phyloP scores from a whole-genome alignment of 257 asterid species.

The Thymus quinquecostatus region DNA sequence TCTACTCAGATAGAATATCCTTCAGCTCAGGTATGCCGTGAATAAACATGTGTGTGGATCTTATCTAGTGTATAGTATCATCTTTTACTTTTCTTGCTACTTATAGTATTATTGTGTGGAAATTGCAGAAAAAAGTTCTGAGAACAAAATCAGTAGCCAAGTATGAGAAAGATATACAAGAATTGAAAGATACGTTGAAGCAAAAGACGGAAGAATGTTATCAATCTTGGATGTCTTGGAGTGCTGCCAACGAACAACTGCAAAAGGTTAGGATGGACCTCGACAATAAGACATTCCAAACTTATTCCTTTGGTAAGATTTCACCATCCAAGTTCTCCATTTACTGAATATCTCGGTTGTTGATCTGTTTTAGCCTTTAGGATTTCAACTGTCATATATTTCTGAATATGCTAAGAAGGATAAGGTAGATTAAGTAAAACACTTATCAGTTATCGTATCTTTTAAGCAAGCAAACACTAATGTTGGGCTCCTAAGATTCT shows the following conservation, averaged over 20 bases:
- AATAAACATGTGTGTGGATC: not conserved
- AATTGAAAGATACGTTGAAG: constrained; percentile 66
- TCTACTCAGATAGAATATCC: constrained; percentile 66
- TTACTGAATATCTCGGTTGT: not conserved
- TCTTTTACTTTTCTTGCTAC: constrained; percentile 9
- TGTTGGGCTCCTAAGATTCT: not conserved
- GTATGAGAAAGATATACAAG: constrained; percentile 82
- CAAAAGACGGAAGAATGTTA: constrained; percentile 90
- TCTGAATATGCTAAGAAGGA: too few species aligned
- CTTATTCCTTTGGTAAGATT: constrained; percentile 79
- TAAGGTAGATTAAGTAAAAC: too few species aligned
- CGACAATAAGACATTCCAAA: constrained; percentile 72
- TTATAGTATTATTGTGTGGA: constrained; percentile 28
- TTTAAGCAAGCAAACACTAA: not conserved
- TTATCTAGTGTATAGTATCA: not conserved
- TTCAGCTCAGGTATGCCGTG: constrained; percentile 68
- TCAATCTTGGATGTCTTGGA: constrained; percentile 98
- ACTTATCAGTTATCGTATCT: too few species aligned
- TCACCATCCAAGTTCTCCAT: constrained; percentile 13
- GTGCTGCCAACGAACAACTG: constrained; percentile 78
- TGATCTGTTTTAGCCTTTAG: too few species aligned
- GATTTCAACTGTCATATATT: too few species aligned
- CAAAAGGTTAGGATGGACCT: constrained; percentile 88
- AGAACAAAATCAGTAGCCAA: constrained; percentile 58
- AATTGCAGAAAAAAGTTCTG: constrained; percentile 61